These are phyloP conservation scores for Hypoxylon perforatum DNA, from an alignment of 495 filamentous ascomycete genomes.

Conservation along the genomic window DNA sequence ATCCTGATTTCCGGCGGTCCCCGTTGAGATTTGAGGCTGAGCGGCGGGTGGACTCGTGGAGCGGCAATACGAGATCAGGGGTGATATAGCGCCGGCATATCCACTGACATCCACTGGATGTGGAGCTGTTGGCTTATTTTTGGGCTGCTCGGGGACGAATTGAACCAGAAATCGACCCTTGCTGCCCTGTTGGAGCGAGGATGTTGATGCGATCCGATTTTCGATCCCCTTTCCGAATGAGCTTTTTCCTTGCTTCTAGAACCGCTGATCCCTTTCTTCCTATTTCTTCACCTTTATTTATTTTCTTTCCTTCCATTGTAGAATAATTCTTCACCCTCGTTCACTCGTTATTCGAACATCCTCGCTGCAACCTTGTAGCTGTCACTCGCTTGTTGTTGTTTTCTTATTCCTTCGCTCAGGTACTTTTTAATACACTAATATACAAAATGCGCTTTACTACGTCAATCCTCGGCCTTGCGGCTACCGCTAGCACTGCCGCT, in stretches of 20 bases:
- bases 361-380: slow-evolving; percentile 29
- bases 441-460: slow-evolving; percentile 50
- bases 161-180: slow-evolving; percentile 2
- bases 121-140: slow-evolving; percentile 29
- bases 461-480: slow-evolving; percentile 49
- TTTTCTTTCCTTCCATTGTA: neutral
- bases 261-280: slow-evolving; percentile 35
- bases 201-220: slow-evolving; percentile 40
- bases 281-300: slow-evolving; percentile 18
- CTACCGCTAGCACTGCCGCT: slow-evolving; percentile 40
- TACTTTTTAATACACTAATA: slow-evolving; percentile 42
- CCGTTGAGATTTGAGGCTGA: slow-evolving; percentile 39
- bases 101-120: slow-evolving; percentile 13
- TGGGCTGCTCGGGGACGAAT: slow-evolving; percentile 31
- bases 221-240: slow-evolving; percentile 37
- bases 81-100: slow-evolving; percentile 38
- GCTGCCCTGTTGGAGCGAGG: slow-evolving; percentile 26
- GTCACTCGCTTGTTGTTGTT: slow-evolving; percentile 32
- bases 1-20: neutral
- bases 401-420: slow-evolving; percentile 22
- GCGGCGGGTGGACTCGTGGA: slow-evolving; percentile 27
- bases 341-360: slow-evolving; percentile 23
- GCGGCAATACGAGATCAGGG: slow-evolving; percentile 36
- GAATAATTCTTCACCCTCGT: slow-evolving; percentile 14
- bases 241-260: slow-evolving; percentile 32